Percentiles rank a stretch among this genome's conserved stretches.
These are phyloP conservation scores for Pouteria campechiana DNA, from an alignment of 179 eudicot genomes.

Conservation along the genomic window DNA sequence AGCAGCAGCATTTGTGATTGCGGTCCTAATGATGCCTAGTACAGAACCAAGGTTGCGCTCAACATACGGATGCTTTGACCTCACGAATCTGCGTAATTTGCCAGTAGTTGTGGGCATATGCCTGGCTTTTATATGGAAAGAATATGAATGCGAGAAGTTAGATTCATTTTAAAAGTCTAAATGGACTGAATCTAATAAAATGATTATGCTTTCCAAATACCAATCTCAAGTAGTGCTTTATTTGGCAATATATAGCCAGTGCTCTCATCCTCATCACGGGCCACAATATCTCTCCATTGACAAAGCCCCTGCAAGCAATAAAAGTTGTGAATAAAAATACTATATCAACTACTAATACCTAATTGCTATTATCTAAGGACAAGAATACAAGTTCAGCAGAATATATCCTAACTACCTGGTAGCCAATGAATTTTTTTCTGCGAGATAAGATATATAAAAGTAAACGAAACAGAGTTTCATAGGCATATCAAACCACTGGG, in stretches of 20 bases:
- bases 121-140: slow-evolving; percentile 47
- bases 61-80: slow-evolving; percentile 66
- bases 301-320: slow-evolving; percentile 62
- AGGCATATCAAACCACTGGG: too few species aligned
- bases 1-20: slow-evolving; percentile 62
- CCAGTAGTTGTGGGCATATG: slow-evolving; percentile 79
- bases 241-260: slow-evolving; percentile 95
- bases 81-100: slow-evolving; percentile 49
- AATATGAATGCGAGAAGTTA: not conserved
- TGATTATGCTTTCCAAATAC: slow-evolving; percentile 21
- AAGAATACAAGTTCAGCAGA: too few species aligned
- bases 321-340: too few species aligned
- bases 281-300: slow-evolving; percentile 90
- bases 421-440: too few species aligned
- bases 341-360: too few species aligned
- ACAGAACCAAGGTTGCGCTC: slow-evolving; percentile 82
- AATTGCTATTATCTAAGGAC: too few species aligned
- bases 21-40: slow-evolving; percentile 60
- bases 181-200: not conserved
- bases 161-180: not conserved
- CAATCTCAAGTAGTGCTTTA: slow-evolving; percentile 79
- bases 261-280: slow-evolving; percentile 98
- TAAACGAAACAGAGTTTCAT: too few species aligned
- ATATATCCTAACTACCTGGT: too few species aligned
- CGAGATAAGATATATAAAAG: too few species aligned